These are phyloP conservation scores for Fraxinus excelsior DNA, from an alignment of 257 asterid genomes.

Conservation along the genomic window DNA sequence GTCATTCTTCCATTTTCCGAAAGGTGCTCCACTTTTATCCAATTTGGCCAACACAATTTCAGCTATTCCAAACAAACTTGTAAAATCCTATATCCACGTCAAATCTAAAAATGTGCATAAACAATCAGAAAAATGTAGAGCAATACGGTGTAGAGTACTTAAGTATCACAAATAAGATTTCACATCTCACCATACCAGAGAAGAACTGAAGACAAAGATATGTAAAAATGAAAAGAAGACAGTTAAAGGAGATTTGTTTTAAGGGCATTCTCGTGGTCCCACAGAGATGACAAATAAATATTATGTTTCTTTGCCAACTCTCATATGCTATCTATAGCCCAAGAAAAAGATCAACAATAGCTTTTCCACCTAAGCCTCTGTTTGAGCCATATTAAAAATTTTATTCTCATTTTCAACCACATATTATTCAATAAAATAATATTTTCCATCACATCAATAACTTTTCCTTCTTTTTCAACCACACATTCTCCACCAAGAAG, in stretches of 20 bases:
- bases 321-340: neutral
- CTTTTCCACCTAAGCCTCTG: neutral
- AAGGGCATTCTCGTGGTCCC: neutral
- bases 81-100: neutral
- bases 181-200: neutral
- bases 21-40: neutral
- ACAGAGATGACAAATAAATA: neutral
- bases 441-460: too few relatives aligned
- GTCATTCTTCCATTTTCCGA: neutral
- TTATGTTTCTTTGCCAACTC: neutral
- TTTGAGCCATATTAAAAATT: too few relatives aligned
- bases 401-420: too few relatives aligned
- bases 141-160: neutral
- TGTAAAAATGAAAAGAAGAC: neutral
- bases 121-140: neutral
- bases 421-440: too few relatives aligned
- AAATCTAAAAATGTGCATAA: neutral
- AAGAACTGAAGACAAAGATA: neutral
- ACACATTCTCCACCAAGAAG: too few relatives aligned
- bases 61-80: neutral
- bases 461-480: too few relatives aligned
- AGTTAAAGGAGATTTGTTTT: neutral
- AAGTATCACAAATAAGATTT: neutral
- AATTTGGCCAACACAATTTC: neutral
- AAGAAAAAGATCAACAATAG: neutral